Conservation (phyloP, 1,284 basidiomycete species). For the Puccinia polysora region DNA sequence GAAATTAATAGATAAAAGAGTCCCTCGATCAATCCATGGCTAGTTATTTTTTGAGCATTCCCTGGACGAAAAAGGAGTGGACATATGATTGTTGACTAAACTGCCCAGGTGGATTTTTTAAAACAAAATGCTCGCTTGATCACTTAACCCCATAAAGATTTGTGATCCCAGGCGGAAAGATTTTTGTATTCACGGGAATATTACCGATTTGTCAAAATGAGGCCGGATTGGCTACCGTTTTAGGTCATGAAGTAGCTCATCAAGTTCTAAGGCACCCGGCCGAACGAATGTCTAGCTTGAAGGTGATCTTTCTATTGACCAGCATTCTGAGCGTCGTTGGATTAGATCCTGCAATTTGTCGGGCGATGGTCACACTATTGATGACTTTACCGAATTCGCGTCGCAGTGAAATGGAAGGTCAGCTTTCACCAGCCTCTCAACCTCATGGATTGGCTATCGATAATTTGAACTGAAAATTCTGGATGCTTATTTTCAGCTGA, state of each 20-base stretch:
- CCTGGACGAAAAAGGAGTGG: background rate
- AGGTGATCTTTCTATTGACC: conserved; percentile 46
- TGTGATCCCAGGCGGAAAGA: conserved; percentile 49
- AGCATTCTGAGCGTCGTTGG: conserved; percentile 45
- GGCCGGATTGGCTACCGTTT: conserved; percentile 51
- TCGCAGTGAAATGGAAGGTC: conserved; percentile 49
- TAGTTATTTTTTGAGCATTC: too few relatives aligned
- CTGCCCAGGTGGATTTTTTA: background rate
- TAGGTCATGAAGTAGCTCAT: conserved; percentile 51
- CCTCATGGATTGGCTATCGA: too few relatives aligned
- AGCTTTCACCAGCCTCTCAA: conserved; percentile 42
- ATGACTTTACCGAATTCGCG: conserved; percentile 51
- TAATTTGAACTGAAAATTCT: background rate
- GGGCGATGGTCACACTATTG: conserved; percentile 48
- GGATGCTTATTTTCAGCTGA: conserved; percentile 29
- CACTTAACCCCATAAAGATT: conserved; percentile 49
- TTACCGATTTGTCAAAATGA: conserved; percentile 46
- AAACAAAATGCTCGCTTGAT: background rate
- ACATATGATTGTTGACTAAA: background rate
- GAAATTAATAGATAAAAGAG: too few relatives aligned
- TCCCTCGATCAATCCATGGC: too few relatives aligned
- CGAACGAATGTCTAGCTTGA: conserved; percentile 51
- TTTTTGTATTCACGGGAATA: conserved; percentile 47
- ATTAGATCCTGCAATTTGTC: conserved; percentile 29
- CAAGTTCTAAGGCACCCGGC: conserved; percentile 51